Percentiles rank a stretch among this genome's conserved stretches.
These are phyloP conservation scores for Puccinia triticina DNA, from an alignment of 1,284 basidiomycete species.

Conservation along the genomic window DNA sequence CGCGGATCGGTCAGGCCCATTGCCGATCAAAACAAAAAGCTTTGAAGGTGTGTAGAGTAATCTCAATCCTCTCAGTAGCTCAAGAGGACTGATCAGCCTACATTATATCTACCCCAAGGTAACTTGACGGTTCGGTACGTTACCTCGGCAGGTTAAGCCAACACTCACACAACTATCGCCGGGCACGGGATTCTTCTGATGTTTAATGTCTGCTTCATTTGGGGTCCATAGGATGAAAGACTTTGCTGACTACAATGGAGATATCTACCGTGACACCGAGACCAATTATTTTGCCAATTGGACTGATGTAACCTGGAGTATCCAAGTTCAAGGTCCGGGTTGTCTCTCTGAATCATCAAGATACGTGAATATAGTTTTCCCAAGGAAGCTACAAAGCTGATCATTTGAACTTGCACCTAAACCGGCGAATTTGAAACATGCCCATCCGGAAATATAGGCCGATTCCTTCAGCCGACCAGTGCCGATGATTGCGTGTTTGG, in stretches of 20 bases:
- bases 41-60: constrained; percentile 36
- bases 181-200: background rate
- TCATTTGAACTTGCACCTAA: background rate
- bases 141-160: background rate
- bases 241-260: constrained; percentile 39
- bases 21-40: constrained; percentile 30
- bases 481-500: constrained; percentile 48
- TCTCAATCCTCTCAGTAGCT: background rate
- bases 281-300: constrained; percentile 33
- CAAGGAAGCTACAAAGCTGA: background rate
- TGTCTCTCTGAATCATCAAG: background rate
- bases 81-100: background rate
- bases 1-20: constrained; percentile 33
- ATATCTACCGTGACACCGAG: constrained; percentile 33
- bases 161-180: background rate
- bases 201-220: background rate
- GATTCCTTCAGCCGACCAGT: constrained; percentile 33
- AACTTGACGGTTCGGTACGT: constrained; percentile 20
- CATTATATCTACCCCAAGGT: background rate
- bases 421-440: too few relatives aligned
- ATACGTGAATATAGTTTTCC: background rate
- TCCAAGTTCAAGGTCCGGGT: constrained; percentile 38
- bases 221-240: constrained; percentile 30
- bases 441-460: constrained; percentile 9
- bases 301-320: constrained; percentile 41